Base-by-base conservation (phyloP, 495 filamentous ascomycete species). In the Trichocladium antarcticum region DNA sequence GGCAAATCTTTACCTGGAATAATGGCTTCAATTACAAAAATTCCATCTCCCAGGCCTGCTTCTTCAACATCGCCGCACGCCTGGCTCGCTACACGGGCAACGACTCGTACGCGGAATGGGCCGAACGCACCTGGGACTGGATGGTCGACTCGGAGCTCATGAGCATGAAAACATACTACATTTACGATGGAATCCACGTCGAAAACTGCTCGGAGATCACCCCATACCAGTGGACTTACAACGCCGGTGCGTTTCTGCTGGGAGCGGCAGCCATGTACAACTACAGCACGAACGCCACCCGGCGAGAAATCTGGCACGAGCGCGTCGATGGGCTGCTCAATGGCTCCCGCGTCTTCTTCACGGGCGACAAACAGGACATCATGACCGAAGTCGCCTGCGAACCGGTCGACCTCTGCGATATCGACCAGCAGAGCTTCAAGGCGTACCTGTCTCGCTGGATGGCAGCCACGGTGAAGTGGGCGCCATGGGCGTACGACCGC, bases 1-100 rank as follows among this genome's bases (percentile, higher is more conserved):
- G 87, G 87, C 87, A 93, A 69, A 84, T 92, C 36, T 87, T 77
- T 63, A 73, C 77, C 3, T 88, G 82, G 65, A 85, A 89, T 67
- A 79, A 72, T 9, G 88, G 87, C 1, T 92, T 84, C 63, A 74
- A 78, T 47, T 86, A 81, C 64, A 87, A 87, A 61, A 89, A 89
- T 60, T 74, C 78, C 31, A 74, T 85, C 16, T 78, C 79, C 1
- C 84, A 84, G 49, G 83, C 77, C 0, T 76, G 77, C 37, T 79
- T 86, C 57, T 87, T 87, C 66, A 81, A 84, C 54, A 69, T 90
- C 1, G 79, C 77, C 2, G 75, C 84, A 9, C 76, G 85, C 20
- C 68, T 90, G 5, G 83, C 81, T 1, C 68, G 71, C 14, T 87
- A 84, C 59, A 89, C 84, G 3, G 73, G 72, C 5, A 86, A 89